Base-by-base conservation (phyloP, 345 rosid species). In the Reutealis trisperma region DNA sequence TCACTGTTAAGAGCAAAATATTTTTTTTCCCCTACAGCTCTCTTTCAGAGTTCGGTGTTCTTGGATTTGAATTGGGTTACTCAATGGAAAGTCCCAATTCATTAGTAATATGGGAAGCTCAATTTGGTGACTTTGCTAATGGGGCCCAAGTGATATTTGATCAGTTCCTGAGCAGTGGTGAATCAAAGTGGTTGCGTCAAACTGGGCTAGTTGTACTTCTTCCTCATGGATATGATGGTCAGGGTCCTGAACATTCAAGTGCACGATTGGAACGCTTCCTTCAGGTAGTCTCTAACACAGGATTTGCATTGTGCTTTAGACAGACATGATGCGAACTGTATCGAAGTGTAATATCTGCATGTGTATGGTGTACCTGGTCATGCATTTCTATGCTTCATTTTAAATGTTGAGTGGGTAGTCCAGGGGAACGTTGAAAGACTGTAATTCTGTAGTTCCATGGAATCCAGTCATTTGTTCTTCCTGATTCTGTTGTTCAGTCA, bases 241-340 rank as follows among this genome's bases (percentile, higher is more conserved):
- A 90, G 67, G 94, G 97, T 57, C 97, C 97, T 79, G 97, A 90
- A 82, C 94, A 92, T 85, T 92, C 97, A 64, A 92, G 97, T 81
- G 92, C 91, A 24, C 85, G 93, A 58, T 72, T 92, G 83, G 97
- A 92, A 81, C 88, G 97, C 44, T 90, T 84, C 85, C 92, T 92
- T 78, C 92, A 88, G 93, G 97, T 92, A 80, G 69, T 34, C 25
- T 70, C 25, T 25, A n/a, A n/a, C 24, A 67, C 73, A 77, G 13
- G 4, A 54, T 51, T 47, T 78, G 10, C 27, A 1, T 61, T 52
- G 49, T 72, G 47, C 65, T 58, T 51, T 19, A 27, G 55, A 34
- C 63, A 52, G 12, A 60, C 62, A 15, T 70, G 51, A 42, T 30
- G 5, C 24, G 30, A 42, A 66, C 15, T 21, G 51, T n/a, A 41